These are phyloP conservation scores for Hamigera avellanea DNA, from an alignment of 495 filamentous ascomycete species.

Conservation along the genomic window DNA sequence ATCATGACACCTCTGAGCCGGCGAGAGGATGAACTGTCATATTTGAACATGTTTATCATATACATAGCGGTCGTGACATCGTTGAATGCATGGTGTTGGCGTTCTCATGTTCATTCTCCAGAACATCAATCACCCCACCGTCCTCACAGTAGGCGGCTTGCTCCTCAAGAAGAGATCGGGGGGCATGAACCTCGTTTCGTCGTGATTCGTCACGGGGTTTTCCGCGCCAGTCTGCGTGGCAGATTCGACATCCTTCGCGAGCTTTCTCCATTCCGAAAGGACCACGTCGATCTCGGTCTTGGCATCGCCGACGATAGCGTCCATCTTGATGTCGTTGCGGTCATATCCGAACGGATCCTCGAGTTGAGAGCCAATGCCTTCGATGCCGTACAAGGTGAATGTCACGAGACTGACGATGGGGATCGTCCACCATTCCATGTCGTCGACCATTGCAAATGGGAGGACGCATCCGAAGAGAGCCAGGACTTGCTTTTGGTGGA, in stretches of 20 bases:
- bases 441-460: slow-evolving; percentile 61
- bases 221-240: slow-evolving; percentile 6
- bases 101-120: too few relatives aligned
- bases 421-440: slow-evolving; percentile 65
- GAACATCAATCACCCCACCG: slow-evolving; percentile 31
- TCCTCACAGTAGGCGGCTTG: slow-evolving; percentile 5
- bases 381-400: slow-evolving; percentile 66
- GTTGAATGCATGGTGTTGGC: too few relatives aligned
- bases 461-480: slow-evolving; percentile 60
- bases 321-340: slow-evolving; percentile 71
- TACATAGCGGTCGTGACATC: too few relatives aligned
- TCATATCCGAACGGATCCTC: slow-evolving; percentile 71
- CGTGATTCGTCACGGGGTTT: neutral
- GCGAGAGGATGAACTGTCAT: too few relatives aligned
- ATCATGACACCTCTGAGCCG: too few relatives aligned
- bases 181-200: slow-evolving; percentile 10
- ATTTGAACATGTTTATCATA: too few relatives aligned
- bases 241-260: slow-evolving; percentile 7
- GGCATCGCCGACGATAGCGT: slow-evolving; percentile 58
- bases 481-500: slow-evolving; percentile 68
- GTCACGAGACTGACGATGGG: slow-evolving; percentile 55
- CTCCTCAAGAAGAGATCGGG: slow-evolving; percentile 27
- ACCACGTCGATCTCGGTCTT: slow-evolving; percentile 53
- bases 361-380: slow-evolving; percentile 60
- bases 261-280: slow-evolving; percentile 49